A percentile compares a stretch with the other conserved stretches of the same genome.
Conservation (phyloP, 1,284 basidiomycete genomes). For the Trichosporon sp. region DNA sequence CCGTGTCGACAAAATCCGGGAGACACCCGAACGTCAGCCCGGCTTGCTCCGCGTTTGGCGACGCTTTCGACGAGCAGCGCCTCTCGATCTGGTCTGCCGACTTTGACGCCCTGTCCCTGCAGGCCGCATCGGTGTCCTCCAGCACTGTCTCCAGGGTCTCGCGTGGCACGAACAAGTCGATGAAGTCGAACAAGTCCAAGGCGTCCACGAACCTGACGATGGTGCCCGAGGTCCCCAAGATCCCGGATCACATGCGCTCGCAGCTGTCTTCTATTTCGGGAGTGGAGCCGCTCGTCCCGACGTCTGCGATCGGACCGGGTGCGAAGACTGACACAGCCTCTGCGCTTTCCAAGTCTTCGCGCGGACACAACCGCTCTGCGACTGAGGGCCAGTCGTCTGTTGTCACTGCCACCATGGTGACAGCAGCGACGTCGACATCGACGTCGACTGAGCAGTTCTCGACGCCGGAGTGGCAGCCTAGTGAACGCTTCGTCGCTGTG, state of each 20-base stretch:
- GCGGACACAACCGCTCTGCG: neutral
- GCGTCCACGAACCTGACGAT: constrained; percentile 1
- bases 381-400: constrained; percentile 2
- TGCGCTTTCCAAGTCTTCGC: neutral
- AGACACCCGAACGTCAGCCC: neutral
- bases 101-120: neutral
- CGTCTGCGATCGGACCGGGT: neutral
- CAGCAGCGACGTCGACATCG: neutral
- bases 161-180: constrained; percentile 1
- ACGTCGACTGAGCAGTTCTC: neutral
- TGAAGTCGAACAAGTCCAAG: neutral
- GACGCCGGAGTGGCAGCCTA: neutral
- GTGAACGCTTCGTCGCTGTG: neutral
- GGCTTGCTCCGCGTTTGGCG: neutral
- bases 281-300: neutral
- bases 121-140: neutral
- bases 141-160: neutral
- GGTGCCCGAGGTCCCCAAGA: constrained; percentile 1
- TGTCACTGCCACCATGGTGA: neutral
- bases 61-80: neutral
- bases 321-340: neutral
- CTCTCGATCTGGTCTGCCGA: neutral
- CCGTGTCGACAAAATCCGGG: neutral
- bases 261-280: neutral
- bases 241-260: neutral